Evolutionary conservation across 495 filamentous ascomycete species (phyloP).

Genomic region (Aspergillus cristatus): DNA sequence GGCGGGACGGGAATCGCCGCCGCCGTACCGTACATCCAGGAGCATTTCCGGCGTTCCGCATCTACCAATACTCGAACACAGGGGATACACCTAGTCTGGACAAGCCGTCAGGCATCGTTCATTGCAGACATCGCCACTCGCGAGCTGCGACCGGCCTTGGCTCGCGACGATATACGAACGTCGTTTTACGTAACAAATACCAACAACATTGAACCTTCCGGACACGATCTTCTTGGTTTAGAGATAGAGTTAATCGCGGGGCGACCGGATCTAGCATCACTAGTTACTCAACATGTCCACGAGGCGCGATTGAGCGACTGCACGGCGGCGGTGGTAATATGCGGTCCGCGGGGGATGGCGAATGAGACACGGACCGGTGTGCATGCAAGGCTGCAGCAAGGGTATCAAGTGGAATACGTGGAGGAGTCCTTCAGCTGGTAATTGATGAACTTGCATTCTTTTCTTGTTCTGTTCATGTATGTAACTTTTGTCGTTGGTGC

Average conservation of each 20-base stretch:
- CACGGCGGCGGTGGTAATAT: conserved; percentile 36
- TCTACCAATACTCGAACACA: conserved; percentile 10
- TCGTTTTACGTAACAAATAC: conserved; percentile 25
- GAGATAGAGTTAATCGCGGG: conserved; percentile 18
- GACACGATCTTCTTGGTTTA: not conserved
- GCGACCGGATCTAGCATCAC: conserved; percentile 22
- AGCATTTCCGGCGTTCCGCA: conserved; percentile 20
- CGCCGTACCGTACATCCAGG: conserved; percentile 42
- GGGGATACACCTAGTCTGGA: conserved; percentile 34
- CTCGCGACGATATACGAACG: conserved; percentile 25
- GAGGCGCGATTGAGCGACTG: conserved; percentile 16
- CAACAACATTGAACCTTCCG: not conserved
- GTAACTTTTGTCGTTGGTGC: too few relatives aligned
- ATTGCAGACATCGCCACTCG: conserved; percentile 19
- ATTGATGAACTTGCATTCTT: not conserved
- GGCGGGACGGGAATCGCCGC: conserved; percentile 54
- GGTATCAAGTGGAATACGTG: conserved; percentile 26
- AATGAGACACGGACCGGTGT: conserved; percentile 39
- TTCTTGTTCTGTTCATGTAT: too few relatives aligned
- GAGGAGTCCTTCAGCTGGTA: conserved; percentile 40
- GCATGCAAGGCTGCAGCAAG: conserved; percentile 23
- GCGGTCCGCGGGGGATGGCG: conserved; percentile 40
- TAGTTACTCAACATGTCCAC: conserved; percentile 23
- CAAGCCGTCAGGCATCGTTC: conserved; percentile 27
- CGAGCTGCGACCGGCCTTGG: conserved; percentile 20